Evolutionary conservation across 257 asterid species (phyloP).

Genomic region (Solanum pimpinellifolium): DNA sequence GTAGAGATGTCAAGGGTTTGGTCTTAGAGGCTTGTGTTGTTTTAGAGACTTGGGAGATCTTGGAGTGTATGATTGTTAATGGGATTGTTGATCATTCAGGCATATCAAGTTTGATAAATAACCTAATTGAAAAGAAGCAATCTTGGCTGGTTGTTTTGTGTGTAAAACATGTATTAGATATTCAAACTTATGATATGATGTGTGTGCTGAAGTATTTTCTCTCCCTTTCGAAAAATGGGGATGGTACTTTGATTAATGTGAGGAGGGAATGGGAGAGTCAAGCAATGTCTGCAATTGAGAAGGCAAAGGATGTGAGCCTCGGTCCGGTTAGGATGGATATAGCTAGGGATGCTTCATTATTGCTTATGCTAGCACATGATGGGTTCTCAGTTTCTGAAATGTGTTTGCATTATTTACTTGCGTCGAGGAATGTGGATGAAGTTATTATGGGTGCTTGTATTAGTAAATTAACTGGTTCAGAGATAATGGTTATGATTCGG

Average conservation of each 20-base stretch:
- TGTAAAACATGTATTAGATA: conserved; percentile 41
- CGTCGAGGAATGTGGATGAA: conserved; percentile 61
- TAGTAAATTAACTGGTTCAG: conserved; percentile 59
- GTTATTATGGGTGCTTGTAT: conserved; percentile 71
- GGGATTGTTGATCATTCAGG: conserved; percentile 38
- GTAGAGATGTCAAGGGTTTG: conserved; percentile 53
- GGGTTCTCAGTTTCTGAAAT: conserved; percentile 59
- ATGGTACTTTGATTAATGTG: conserved; percentile 28
- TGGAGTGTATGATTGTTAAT: conserved; percentile 48
- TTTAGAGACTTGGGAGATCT: conserved; percentile 53
- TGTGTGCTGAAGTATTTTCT: conserved; percentile 70
- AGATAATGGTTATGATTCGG: conserved; percentile 52
- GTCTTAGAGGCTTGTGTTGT: conserved; percentile 47
- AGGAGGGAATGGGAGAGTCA: conserved; percentile 84
- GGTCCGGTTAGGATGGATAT: conserved; percentile 19
- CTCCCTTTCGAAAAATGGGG: conserved; percentile 33
- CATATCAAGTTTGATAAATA: conserved; percentile 30
- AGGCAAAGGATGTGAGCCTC: conserved; percentile 25
- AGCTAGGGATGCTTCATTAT: conserved; percentile 52
- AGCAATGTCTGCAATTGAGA: conserved; percentile 50
- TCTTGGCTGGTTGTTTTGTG: conserved; percentile 57
- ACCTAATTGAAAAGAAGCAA: conserved; percentile 40
- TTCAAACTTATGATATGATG: conserved; percentile 58
- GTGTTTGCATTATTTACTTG: conserved; percentile 71
- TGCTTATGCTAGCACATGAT: conserved; percentile 76